Conservation (phyloP, 805 yeast genomes). For the Candida sonorensis region DNA sequence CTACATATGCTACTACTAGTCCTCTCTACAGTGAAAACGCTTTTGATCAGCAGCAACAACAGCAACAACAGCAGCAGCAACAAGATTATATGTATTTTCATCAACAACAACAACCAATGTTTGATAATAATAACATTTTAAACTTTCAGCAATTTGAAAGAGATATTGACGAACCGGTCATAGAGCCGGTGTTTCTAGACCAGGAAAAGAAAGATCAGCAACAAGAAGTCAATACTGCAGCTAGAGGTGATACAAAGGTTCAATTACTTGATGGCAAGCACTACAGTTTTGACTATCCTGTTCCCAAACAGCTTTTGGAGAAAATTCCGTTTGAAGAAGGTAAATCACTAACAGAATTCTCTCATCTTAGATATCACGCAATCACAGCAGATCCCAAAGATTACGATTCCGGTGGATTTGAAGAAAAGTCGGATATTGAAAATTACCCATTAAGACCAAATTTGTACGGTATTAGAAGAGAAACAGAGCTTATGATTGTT, state of each 20-base stretch:
- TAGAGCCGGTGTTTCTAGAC: slow-evolving; percentile 9
- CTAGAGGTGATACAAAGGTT: slow-evolving; percentile 31
- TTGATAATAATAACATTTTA: background rate
- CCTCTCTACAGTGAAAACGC: too few species aligned
- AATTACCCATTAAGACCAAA: slow-evolving; percentile 58
- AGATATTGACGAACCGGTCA: slow-evolving; percentile 26
- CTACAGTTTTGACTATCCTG: slow-evolving; percentile 76
- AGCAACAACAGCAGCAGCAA: background rate
- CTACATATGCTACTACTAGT: too few species aligned
- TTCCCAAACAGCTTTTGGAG: slow-evolving; percentile 52
- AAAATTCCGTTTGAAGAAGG: slow-evolving; percentile 38
- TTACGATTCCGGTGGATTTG: slow-evolving; percentile 51
- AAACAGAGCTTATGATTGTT: slow-evolving; percentile 79
- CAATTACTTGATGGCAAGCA: slow-evolving; percentile 61
- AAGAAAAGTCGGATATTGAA: slow-evolving; percentile 22
- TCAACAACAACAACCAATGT: slow-evolving; percentile 2
- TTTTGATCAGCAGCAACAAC: background rate
- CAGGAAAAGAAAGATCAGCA: slow-evolving; percentile 8
- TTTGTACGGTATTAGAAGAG: slow-evolving; percentile 65
- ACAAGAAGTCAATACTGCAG: slow-evolving; percentile 16
- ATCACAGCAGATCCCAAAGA: slow-evolving; percentile 87
- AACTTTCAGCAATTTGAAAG: slow-evolving; percentile 21
- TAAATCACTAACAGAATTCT: slow-evolving; percentile 41
- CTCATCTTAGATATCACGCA: slow-evolving; percentile 85
- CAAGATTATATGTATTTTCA: background rate